These are phyloP conservation scores for Pistacia integerrima DNA, from an alignment of 345 rosid species.

Conservation along the genomic window DNA sequence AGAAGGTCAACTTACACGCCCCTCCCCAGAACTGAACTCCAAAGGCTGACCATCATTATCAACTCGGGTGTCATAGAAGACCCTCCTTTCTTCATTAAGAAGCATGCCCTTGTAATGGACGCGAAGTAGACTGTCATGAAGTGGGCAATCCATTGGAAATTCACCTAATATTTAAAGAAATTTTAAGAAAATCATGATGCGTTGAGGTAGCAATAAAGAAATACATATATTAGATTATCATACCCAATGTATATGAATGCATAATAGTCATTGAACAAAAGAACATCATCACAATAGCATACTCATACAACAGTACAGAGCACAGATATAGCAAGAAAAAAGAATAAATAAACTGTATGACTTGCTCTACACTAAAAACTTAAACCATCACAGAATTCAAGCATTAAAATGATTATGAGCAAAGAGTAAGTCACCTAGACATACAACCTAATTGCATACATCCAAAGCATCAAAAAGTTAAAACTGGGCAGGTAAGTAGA, in stretches of 20 bases:
- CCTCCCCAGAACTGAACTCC: conserved; percentile 97
- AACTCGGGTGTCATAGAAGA: conserved; percentile 74
- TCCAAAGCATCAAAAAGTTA: background rate
- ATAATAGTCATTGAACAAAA: background rate
- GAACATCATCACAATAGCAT: background rate
- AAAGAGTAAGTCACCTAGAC: background rate
- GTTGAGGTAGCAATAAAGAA: background rate
- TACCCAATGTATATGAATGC: conserved; percentile 10
- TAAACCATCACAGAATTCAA: background rate
- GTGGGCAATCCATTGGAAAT: conserved; percentile 99
- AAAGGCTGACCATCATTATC: conserved; percentile 80
- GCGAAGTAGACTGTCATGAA: conserved; percentile 75
- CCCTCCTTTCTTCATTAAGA: conserved; percentile 71
- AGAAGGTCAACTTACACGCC: conserved; percentile 59
- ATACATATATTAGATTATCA: background rate
- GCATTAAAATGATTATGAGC: background rate
- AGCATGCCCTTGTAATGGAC: conserved; percentile 94
- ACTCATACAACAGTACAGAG: background rate
- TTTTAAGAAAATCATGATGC: background rate
- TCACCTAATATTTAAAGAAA: conserved; percentile 58
- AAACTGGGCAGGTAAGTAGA: background rate
- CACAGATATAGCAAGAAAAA: background rate
- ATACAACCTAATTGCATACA: background rate
- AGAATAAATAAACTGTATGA: background rate
- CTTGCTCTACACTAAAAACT: background rate